Base-by-base conservation (phyloP, 176 grass and related monocot species). In the Oryza punctata region DNA sequence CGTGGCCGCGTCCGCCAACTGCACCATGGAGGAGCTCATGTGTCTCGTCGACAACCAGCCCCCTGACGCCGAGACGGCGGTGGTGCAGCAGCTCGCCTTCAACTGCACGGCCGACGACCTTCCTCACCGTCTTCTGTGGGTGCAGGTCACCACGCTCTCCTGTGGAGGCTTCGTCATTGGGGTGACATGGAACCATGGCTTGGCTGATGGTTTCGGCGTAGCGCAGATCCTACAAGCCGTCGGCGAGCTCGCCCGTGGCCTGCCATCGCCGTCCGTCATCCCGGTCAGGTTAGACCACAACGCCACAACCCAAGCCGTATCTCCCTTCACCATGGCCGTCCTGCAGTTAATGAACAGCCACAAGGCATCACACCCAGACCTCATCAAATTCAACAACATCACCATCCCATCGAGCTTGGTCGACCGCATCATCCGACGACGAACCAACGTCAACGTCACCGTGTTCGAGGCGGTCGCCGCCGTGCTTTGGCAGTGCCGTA, bases 401-500 rank as follows among this genome's bases (percentile, higher is more conserved):
- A 67, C 77, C 16, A 12, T 86, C 24, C 77, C 77, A 3, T 49
- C 10, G 24, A 28, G 16, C 16, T 3, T 73, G 41, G 50, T 86
- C 84, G 1, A 30, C 57, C 68, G 54, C 84, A 26, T 86, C 57
- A 73, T 3, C 41, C 5, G 19, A 49, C 0, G 63, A 28, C 10
- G 26, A 65, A 40, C 33, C 33, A 35, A 35, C 33, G 33, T 4
- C 30, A 32, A 43, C 26, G 83, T 70, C 89, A 84, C 89, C 8
- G 43, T n/a, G 47, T 84, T 84, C 81, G 85, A 87, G 63, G 89
- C 72, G 23, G 72, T 81, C 3, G 23, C 64, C 2, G 85, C 85
- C 1, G 67, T 75, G 12, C 21, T 82, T 13, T 91, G 85, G 89
- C 57, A 41, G 29, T 87, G 81, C 75, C 84, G 89, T 10, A 85